Evolutionary conservation across 2,329 filamentous ascomycete species (phyloP).

Genomic region (Hypomyces rosellus): DNA sequence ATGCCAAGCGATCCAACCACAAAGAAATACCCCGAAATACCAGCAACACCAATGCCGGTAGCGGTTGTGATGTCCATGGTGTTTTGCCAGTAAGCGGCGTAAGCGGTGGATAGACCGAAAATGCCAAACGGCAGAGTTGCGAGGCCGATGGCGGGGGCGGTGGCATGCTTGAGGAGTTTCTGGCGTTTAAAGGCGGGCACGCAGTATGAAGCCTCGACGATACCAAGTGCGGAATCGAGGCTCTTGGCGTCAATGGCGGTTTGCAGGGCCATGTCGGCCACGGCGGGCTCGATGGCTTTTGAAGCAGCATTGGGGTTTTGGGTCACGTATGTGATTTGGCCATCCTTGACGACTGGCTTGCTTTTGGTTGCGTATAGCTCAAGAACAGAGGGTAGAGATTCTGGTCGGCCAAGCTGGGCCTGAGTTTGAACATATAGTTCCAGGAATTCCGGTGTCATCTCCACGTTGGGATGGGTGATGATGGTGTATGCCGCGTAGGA

Average conservation of each 20-base stretch:
- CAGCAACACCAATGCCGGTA: constrained; percentile 71
- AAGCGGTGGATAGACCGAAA: constrained; percentile 59
- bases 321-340: constrained; percentile 51
- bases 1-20: constrained; percentile 77
- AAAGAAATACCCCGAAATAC: constrained; percentile 75
- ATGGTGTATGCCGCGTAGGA: constrained; percentile 62
- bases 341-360: constrained; percentile 54
- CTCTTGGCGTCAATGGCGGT: constrained; percentile 75
- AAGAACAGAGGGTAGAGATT: constrained; percentile 74
- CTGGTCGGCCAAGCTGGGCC: constrained; percentile 62
- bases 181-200: constrained; percentile 59
- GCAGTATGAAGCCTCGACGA: constrained; percentile 64
- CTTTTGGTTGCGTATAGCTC: constrained; percentile 80
- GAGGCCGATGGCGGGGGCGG: constrained; percentile 52
- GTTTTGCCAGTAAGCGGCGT: constrained; percentile 43
- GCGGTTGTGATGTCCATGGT: constrained; percentile 72
- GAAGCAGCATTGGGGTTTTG: constrained; percentile 63
- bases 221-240: constrained; percentile 68
- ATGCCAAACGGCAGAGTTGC: constrained; percentile 59
- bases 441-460: constrained; percentile 70
- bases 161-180: constrained; percentile 59
- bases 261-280: constrained; percentile 69
- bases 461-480: constrained; percentile 66
- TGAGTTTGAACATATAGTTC: constrained; percentile 71
- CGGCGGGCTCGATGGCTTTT: constrained; percentile 63